A percentile compares a stretch with the other conserved stretches of the same genome.
These are phyloP conservation scores for Ceratobasidium sp. DNA, from an alignment of 1,284 basidiomycete species.

Conservation along the genomic window DNA sequence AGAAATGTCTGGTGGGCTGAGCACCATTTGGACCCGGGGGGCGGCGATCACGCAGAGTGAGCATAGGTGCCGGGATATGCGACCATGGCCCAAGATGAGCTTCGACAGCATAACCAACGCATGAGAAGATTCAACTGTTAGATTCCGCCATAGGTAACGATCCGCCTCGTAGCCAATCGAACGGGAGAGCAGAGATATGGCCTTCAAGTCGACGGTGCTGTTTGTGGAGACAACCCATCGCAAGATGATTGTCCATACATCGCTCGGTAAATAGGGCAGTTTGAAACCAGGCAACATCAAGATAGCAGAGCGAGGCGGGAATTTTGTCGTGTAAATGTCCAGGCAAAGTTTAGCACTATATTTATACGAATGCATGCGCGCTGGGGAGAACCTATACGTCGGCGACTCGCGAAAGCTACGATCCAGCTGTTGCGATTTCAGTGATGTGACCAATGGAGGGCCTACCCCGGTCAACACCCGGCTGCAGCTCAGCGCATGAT, in stretches of 20 bases:
- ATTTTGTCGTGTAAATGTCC: not conserved
- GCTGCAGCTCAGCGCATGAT: not conserved
- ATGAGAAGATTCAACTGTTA: conserved; percentile 21
- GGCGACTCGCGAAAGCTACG: not conserved
- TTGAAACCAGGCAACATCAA: conserved; percentile 6
- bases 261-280: conserved; percentile 8
- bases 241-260: conserved; percentile 20
- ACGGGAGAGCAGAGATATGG: conserved; percentile 20
- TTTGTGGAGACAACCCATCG: conserved; percentile 9
- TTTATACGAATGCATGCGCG: conserved; percentile 2
- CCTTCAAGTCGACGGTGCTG: conserved; percentile 12
- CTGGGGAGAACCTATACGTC: not conserved
- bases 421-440: conserved; percentile 12
- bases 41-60: conserved; percentile 7
- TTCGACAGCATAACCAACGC: conserved; percentile 20
- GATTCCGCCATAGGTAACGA: conserved; percentile 23
- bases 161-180: conserved; percentile 28
- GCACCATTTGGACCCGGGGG: not conserved
- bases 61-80: conserved; percentile 28
- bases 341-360: not conserved
- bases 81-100: conserved; percentile 7
- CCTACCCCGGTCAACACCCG: not conserved
- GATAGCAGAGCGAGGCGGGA: not conserved
- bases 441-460: not conserved
- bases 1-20: not conserved